Evolutionary conservation across 2,329 filamentous ascomycete genomes (phyloP), one percentile per base, ranked within the genome.

Genomic region (Xylaria hypoxylon): DNA sequence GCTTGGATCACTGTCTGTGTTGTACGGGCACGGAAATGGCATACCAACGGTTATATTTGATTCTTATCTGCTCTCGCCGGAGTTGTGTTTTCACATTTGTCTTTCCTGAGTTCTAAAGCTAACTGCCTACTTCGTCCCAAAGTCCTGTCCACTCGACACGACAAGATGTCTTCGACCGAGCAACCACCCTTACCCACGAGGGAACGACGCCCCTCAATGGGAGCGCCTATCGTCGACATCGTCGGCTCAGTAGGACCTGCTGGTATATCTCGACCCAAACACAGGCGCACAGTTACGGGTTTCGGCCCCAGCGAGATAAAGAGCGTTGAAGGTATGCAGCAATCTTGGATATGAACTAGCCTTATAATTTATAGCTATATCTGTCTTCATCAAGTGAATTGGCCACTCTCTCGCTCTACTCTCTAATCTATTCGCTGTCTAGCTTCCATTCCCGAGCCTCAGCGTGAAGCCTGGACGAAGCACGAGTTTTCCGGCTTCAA

Each of bases 271-370:
- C 87, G 96, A 68, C 96, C 96, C 51, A 99, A 98, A 83, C 96
- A 99, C 84, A 97, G 93, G 85, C 89, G 96, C 73, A 98, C 95
- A n/a, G 92, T 92, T 72, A 99, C 96, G 10, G 96, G 96, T 8
- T 96, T 98, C 77, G 94, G 94, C 38, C 87, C 94, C 31, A 85
- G 88, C 40, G 96, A 99, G 78, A 97, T 97, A 84, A 97, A 97
- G 84, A 91, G 82, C 75, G 93, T 98, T 55, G 94, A 98, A 83
- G 93, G 94, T 84, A 89, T 82, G 82, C 72, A 61, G 26, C 42
- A 15, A 38, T 52, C 28, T 28, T 15, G 24, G 26, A 33, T 28
- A 13, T 24, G 7, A 26, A 52, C 13, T 40, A 38, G 13, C 33
- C 50, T 44, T 24, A 31, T 35, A 22, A 17, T 44, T 3, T 22